Evolutionary conservation across 208 protist species (phyloP), one percentile per base, ranked within the genome.

Genomic region (Wallacemonas sp.): DNA sequence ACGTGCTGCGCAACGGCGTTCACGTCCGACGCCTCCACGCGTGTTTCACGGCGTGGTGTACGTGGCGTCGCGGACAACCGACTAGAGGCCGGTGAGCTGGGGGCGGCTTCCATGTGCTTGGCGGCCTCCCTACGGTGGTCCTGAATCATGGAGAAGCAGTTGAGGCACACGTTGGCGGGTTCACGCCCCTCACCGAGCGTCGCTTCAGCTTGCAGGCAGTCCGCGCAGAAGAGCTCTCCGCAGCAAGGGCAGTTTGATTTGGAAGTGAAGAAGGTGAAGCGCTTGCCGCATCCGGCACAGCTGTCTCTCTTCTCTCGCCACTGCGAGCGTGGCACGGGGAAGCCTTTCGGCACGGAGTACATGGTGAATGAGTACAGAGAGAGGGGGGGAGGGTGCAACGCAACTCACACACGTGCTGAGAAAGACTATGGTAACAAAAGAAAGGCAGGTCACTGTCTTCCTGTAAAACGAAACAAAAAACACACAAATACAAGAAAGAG

Each of bases 221-320:
- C 68, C 12, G 80, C 67, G 68, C 87, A 93, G 55, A 80, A 85
- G 21, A 88, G 71, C 21, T 74, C 72, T 1, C 80, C 81, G 55
- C 87, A 93, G 56, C 74, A 83, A 23, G 81, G 72, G 66, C 87
- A 93, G 62, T 86, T 87, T 12, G 67, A 36, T 52, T 85, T 90
- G 23, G 71, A 67, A 9, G 70, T 74, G 26, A 76, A 80, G 44
- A 81, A 74, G 44, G 70, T 75, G 34, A 93, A 87, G 14, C 54
- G 71, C 65, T 86, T 85, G 24, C 71, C 74, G 46, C 87, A 93
- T 9, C 68, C 72, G 1, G 76, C 58, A 57, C 87, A 93, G 48
- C 38, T 64, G 38, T 81, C 76, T 5, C 63, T 54, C 21, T 60
- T 74, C 36, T 68, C 49, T 30, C 65, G 75, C 80, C 72, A 88